Evolutionary conservation across 192 early-diverging fungal species (phyloP), one percentile per base, ranked within the genome.

Genomic region (Gaertneriomyces semiglobifer): DNA sequence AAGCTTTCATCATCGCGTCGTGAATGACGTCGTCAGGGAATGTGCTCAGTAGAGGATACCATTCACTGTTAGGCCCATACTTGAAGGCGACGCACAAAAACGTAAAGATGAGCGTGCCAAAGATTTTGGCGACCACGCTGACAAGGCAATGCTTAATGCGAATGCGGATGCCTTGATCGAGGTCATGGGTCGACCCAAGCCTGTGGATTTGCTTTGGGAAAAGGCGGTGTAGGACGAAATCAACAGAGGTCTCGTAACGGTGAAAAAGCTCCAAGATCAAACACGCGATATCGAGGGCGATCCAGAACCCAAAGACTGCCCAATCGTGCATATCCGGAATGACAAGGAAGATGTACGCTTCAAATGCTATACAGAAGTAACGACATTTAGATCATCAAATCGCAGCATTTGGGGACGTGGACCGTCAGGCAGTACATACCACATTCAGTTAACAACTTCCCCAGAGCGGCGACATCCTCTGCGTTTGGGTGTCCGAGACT

Each of bases 271-370:
- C 55, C 19, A 57, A 39, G 55, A 57, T 14, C 20, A 57, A 39
- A 25, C 14, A 57, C 12, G 33, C 3, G 9, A 57, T 57, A 57
- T 57, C 55, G 4, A 57, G 55, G 4, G 4, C 55, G 5, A 57
- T 16, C 55, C 55, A 57, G 55, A 57, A 57, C 12, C 55, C 33
- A 57, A 57, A 57, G 4, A 57, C 55, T 2, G 55, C n/a, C 55
- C 55, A 57, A 38, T 38, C 55, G 16, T 57, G 16, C 55, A 57
- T 57, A 39, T 57, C 55, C 19, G 55, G 55, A 39, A 57, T 57
- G 14, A 57, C 55, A 25, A 57, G 33, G 55, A 57, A 57, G 2
- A 38, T 38, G 12, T 57, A 57, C 3, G 6, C 4, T 39, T 57
- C 55, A 57, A 57, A 57, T 16, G 55, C 55, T 14, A 14, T n/a